Evolutionary conservation across 192 early-diverging fungal species (phyloP).

Genomic region (Entophlyctis helioformis): DNA sequence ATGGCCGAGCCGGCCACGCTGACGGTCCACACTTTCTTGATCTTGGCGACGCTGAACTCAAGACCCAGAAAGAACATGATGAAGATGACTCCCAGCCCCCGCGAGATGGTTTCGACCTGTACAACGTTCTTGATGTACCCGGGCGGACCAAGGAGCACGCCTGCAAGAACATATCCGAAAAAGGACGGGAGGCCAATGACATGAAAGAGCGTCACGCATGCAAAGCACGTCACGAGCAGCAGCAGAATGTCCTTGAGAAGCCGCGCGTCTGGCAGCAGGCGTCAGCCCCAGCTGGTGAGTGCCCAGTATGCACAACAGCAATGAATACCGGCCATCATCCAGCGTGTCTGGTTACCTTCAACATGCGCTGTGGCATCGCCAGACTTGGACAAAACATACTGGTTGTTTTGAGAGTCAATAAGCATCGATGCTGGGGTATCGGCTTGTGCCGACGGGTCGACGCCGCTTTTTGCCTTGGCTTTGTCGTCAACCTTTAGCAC

Average conservation of each 20-base stretch:
- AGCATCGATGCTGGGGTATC: conserved; percentile 20
- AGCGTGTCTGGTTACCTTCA: no score
- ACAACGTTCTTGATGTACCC: conserved; percentile 30
- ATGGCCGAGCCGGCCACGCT: conserved; percentile 33
- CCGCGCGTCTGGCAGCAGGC: conserved; percentile 4
- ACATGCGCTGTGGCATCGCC: conserved; percentile 24
- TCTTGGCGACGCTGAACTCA: conserved; percentile 43
- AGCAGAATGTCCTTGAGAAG: conserved; percentile 9
- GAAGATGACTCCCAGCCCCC: conserved; percentile 38
- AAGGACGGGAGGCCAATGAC: conserved; percentile 24
- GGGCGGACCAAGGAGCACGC: conserved; percentile 29
- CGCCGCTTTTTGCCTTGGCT: neutral
- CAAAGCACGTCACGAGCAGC: conserved; percentile 12
- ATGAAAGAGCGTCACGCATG: conserved; percentile 2
- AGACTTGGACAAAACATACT: conserved; percentile 33
- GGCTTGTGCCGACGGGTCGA: neutral
- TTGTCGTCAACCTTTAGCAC: conserved; percentile 13
- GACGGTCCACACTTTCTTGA: conserved; percentile 33
- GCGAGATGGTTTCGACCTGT: conserved; percentile 41
- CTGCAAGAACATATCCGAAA: conserved; percentile 47
- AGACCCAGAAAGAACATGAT: conserved; percentile 47
- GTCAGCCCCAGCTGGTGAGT: neutral
- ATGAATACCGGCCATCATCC: conserved; percentile 14
- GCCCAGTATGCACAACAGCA: conserved; percentile 23
- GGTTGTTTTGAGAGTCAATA: conserved; percentile 39